Evolutionary conservation across 2,329 filamentous ascomycete genomes (phyloP), one percentile per base, ranked within the genome.

Genomic region (Diaporthe sp.): DNA sequence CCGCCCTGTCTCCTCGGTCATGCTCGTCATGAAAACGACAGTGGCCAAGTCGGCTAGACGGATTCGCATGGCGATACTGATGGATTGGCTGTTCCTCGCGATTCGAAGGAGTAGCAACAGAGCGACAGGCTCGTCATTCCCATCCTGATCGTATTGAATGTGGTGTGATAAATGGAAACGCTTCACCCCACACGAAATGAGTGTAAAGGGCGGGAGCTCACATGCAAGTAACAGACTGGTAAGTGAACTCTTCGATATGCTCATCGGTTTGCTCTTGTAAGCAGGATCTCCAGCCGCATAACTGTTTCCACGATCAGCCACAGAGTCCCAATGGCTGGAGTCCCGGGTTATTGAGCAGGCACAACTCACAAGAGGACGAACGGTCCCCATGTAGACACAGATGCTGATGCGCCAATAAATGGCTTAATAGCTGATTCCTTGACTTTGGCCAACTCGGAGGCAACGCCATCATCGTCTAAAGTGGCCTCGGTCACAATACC

Each of bases 101-200:
- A 73, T 75, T 0, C 70, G 69, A 19, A 75, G 51, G 1, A 73
- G 39, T 15, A 75, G 28, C 39, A 73, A 22, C 2, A 75, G n/a
- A 3, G 69, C 74, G 51, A 53, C 69, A 22, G 74, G 74, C 0
- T 25, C 22, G 1, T 75, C 42, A 8, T 25, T 42, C 6, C 25
- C 22, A 17, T 61, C 37, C 6, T 19, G 57, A n/a, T 59, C 28
- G 28, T 73, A 73, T 19, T 73, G 53, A 13, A 65, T 61, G 19
- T 75, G 70, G 25, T 62, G 74, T 4, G 74, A 75, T 53, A 73
- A 39, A 42, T 75, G 70, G 46, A 73, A 73, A 5, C 59, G 31
- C 53, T 53, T 68, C 5, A 69, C 37, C 3, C 51, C 53, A 17
- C 37, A 53, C 9, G 74, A 3, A 8, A 57, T 25, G 13, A 75